A percentile compares a stretch with the other conserved stretches of the same genome.
phyloP scores from a whole-genome alignment of 345 rosid genomes.

The Salix suchowensis region DNA sequence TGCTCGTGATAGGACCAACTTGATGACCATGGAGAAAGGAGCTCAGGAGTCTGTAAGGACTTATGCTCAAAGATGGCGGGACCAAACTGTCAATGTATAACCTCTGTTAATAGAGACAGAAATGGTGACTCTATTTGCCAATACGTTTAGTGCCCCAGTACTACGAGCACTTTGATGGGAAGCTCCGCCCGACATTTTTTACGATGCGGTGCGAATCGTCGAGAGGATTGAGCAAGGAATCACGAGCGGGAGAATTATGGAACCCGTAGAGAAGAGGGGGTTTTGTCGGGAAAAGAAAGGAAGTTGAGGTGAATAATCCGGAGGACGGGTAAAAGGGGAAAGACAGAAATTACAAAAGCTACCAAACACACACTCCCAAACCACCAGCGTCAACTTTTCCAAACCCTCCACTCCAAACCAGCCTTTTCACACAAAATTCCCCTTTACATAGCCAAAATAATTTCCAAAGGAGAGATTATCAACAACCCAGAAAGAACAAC shows the following conservation, averaged over 20 bases:
- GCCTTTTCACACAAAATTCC: neutral
- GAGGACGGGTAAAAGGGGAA: neutral
- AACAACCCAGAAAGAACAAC: neutral
- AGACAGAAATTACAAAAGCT: too few species aligned
- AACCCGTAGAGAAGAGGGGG: neutral
- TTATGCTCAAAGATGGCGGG: too few species aligned
- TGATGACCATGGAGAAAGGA: too few species aligned
- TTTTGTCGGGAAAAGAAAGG: neutral
- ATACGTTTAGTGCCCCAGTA: neutral
- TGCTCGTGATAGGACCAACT: too few species aligned
- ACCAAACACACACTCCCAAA: neutral
- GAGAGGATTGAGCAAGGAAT: neutral
- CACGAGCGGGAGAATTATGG: fast-evolving
- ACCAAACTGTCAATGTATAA: too few species aligned
- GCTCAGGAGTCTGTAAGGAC: too few species aligned
- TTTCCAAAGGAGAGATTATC: neutral
- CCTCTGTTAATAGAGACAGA: too few species aligned
- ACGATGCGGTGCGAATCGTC: neutral
- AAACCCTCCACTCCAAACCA: neutral
- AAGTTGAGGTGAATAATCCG: neutral
- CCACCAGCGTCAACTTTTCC: neutral
- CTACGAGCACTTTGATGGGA: fast-evolving
- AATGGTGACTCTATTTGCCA: neutral
- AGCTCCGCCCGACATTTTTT: neutral
- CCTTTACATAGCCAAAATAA: fast-evolving